Evolutionary conservation across 306 rosid genomes (phyloP).

Genomic region (Myrica gale): DNA sequence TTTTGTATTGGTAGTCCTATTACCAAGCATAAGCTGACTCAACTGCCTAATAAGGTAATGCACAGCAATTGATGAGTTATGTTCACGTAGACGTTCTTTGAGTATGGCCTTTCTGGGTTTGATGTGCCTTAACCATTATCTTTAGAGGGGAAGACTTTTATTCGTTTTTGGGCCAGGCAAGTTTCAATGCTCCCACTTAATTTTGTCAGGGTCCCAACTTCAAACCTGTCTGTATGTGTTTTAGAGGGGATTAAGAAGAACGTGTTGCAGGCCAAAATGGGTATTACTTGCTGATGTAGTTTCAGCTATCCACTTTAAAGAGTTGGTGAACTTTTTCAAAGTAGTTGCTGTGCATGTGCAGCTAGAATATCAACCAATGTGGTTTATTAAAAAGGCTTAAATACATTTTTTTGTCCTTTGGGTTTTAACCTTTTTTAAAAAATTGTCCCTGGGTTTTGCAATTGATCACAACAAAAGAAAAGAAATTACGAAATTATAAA

Average conservation of each 20-base stretch:
- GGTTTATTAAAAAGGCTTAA: no score
- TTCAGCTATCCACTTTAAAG: no score
- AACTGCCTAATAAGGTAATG: not conserved
- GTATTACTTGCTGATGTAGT: not conserved
- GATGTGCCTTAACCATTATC: not conserved
- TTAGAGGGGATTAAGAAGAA: not conserved
- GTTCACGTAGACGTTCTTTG: not conserved
- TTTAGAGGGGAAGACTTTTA: not conserved
- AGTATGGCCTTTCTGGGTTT: not conserved
- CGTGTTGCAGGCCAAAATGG: not conserved
- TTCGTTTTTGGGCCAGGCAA: not conserved
- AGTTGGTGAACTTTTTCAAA: no score
- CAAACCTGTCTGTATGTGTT: not conserved
- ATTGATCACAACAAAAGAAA: no score
- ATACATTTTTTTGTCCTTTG: no score
- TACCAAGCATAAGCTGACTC: not conserved
- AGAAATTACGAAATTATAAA: no score
- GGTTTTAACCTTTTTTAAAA: no score
- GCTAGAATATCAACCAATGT: no score
- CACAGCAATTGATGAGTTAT: slow-evolving; percentile 1
- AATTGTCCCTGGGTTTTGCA: no score
- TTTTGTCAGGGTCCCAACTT: not conserved
- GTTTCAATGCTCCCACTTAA: not conserved
- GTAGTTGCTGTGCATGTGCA: no score
- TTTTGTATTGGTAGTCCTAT: not conserved